Base-by-base conservation (phyloP, 164 flowering plant species). In the Nymphaea thermarum region DNA sequence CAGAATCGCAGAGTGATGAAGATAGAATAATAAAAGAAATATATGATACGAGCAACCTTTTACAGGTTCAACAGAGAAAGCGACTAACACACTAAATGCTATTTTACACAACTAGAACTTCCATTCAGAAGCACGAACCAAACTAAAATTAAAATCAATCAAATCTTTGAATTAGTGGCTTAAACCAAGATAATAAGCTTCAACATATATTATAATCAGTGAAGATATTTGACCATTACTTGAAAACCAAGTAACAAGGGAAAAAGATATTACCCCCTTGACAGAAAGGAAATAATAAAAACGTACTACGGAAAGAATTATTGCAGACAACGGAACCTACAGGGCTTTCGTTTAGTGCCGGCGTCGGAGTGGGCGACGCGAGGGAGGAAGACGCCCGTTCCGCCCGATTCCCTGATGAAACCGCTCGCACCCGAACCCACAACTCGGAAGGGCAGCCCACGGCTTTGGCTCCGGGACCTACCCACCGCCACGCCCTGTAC, bases 351-450 rank as follows among this genome's bases (percentile, higher is more conserved):
- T 62, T 10, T 62, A 8, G 17, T 62, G 42, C 42, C 12, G 42
- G 64, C 42, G 42, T 62, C 64, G 7, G 64, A 12, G 42, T 62
- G 64, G 10, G n/a, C 25, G 42, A 62, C 42, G 10, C 64, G 64
- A 17, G 64, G 64, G 42, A 62, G 64, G 42, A 62, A 62, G 42
- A 62, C 64, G 7, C 64, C 64, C 25, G 64, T 62, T 2, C 64
- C 64, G n/a, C 42, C 42, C 5, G 64, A 62, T 3, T 41, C 64
- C 18, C 64, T 3, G 42, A 62, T 17, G 64, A 41, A 62, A 10
- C 64, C 64, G 10, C 57, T 51, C 12, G 57, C 57, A 0, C 57
- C 57, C 14, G 57, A 51, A 51, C 57, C 57, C 12, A 51, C 57
- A 0, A 51, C 57, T 15, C 57, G 57, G 57, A 51, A 51, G 3